These are phyloP conservation scores for Malassezia psittaci DNA, from an alignment of 1,284 basidiomycete species.

Conservation along the genomic window DNA sequence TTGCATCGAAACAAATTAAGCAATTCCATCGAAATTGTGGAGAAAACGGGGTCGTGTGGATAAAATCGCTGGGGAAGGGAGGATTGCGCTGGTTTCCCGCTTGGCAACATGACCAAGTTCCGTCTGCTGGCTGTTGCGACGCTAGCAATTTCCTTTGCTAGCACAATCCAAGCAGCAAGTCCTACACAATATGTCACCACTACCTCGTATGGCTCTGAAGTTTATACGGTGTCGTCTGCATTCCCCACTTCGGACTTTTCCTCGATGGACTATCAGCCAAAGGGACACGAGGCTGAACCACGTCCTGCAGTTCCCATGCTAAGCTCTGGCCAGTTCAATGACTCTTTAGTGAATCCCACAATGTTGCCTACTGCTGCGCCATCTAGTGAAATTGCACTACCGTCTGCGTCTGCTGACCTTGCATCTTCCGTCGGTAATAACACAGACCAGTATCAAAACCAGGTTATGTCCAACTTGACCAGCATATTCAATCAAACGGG, in stretches of 20 bases:
- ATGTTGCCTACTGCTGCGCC: conserved; percentile 57
- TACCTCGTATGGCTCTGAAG: conserved; percentile 1
- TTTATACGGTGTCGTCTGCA: conserved; percentile 37
- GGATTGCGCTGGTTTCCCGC: background rate
- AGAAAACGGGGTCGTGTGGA: background rate
- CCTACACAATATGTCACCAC: background rate
- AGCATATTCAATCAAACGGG: conserved; percentile 15
- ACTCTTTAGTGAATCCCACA: conserved; percentile 59
- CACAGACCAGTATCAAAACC: conserved; percentile 53
- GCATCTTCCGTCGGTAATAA: conserved; percentile 4
- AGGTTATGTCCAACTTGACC: conserved; percentile 33
- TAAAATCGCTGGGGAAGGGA: background rate
- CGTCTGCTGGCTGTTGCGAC: background rate
- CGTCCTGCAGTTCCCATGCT: conserved; percentile 33
- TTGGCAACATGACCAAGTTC: background rate
- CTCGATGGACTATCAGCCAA: conserved; percentile 26
- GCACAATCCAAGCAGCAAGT: background rate
- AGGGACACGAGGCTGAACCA: conserved; percentile 27
- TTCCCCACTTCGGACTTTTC: conserved; percentile 45
- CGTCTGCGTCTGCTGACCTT: conserved; percentile 4
- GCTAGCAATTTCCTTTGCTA: background rate
- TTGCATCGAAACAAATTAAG: background rate
- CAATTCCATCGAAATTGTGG: background rate
- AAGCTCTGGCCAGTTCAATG: conserved; percentile 33
- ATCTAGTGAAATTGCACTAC: conserved; percentile 23